Base-by-base conservation (phyloP, 805 yeast species). In the Candida ascalaphidarum region DNA sequence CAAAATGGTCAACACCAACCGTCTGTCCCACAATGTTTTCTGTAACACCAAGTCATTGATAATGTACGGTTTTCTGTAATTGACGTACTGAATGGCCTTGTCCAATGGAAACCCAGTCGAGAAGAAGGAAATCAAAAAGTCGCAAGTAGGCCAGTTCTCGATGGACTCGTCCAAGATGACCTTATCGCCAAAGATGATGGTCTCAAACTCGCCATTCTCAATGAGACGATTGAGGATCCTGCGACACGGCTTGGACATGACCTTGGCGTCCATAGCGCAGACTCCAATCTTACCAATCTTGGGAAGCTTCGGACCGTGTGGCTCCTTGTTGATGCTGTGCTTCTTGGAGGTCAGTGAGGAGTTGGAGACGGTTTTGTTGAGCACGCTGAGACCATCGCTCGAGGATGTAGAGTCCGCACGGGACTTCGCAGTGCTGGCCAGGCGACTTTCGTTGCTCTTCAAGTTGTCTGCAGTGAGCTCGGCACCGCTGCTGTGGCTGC, bases 61-160 rank as follows among this genome's bases (percentile, higher is more conserved):
- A 27, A 81, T 59, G 43, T 73, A 89, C 0, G 99, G 99, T 47
- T 86, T 83, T 26, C 98, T 71, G 35, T 88, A 71, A 37, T 85
- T 79, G 22, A 77, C 95, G 46, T 92, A 92, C 14, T 77, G 69
- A 33, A 92, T 89, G 3, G 98, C 99, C 54, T 92, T 92, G 42
- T 89, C 94, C 24, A 92, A 64, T 0, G 99, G 99, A 58, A 92
- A 92, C 0, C 99, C 99, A 17, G 77, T 74, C n/a, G 95, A 82
- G 54, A 92, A 92, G 55, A 92, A 92, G 40, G 89, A 79, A 36
- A 92, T 83, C 37, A 92, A 65, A 46, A 85, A 92, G 52, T 92
- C 99, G 61, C 98, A 92, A 21, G 95, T 85, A 21, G 99, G 99
- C 99, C 99, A 92, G 51, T 86, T 85, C 58, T 92, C 97, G 34